phyloP scores from a whole-genome alignment of 495 filamentous ascomycete genomes.

The Podospora anserina region DNA sequence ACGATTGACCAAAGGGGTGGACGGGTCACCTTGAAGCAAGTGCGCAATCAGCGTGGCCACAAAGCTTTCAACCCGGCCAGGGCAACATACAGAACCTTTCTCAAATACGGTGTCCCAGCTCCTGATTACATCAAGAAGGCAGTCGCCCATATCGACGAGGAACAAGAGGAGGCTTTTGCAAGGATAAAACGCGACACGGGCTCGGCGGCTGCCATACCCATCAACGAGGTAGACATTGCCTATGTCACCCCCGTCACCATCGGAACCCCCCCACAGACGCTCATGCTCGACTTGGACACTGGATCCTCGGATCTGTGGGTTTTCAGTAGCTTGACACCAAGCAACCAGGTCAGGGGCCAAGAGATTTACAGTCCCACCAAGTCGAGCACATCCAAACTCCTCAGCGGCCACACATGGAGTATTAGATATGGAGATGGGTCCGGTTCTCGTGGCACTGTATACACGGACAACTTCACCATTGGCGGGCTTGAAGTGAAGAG shows the following conservation, averaged over 20 bases:
- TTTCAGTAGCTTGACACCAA: conserved; percentile 33
- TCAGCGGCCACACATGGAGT: conserved; percentile 56
- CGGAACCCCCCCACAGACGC: conserved; percentile 55
- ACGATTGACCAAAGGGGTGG: conserved; percentile 22
- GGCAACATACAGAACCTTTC: conserved; percentile 58
- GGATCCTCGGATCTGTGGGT: conserved; percentile 73
- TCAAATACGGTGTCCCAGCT: conserved; percentile 53
- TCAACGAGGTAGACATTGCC: conserved; percentile 56
- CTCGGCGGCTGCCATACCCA: conserved; percentile 53
- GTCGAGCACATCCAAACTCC: conserved; percentile 45
- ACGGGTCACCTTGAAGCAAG: conserved; percentile 49
- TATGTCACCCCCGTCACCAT: conserved; percentile 68
- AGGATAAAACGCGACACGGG: conserved; percentile 39
- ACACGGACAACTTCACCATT: conserved; percentile 66
- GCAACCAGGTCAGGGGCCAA: conserved; percentile 47
- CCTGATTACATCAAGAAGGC: conserved; percentile 37
- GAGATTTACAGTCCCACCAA: conserved; percentile 54
- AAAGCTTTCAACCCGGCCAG: conserved; percentile 49
- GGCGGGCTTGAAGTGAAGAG: conserved; percentile 57
- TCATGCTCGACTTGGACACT: conserved; percentile 73
- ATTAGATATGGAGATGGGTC: conserved; percentile 73
- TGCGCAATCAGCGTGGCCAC: conserved; percentile 41
- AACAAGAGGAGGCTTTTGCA: neutral
- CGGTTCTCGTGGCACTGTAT: conserved; percentile 62
- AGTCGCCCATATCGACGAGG: conserved; percentile 34